Conservation (phyloP, 83 land plant genomes). For the Picea abies region DNA sequence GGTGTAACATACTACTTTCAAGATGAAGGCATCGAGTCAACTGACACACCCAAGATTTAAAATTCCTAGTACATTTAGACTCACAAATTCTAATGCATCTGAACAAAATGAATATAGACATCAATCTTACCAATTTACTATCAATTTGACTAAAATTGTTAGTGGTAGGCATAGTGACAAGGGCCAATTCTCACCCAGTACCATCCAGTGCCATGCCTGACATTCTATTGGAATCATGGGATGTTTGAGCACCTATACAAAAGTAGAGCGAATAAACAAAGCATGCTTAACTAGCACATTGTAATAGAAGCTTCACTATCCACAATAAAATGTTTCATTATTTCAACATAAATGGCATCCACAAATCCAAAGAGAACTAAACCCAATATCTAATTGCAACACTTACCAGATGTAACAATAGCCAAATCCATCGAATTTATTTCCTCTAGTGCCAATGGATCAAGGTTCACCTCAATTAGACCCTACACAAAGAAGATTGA, state of each 20-base stretch:
- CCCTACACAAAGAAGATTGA: slow-evolving; percentile 51
- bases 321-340: background rate
- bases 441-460: slow-evolving; percentile 63
- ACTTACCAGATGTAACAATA: slow-evolving; percentile 76
- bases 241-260: slow-evolving; percentile 32
- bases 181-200: slow-evolving; percentile 88
- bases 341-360: background rate
- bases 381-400: background rate
- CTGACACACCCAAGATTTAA: background rate
- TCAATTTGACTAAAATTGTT: slow-evolving; percentile 38
- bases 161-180: slow-evolving; percentile 77
- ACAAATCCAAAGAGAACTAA: background rate
- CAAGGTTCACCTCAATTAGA: slow-evolving; percentile 54
- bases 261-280: background rate
- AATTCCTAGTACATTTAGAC: background rate
- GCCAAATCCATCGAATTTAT: slow-evolving; percentile 85
- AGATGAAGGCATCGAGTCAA: background rate
- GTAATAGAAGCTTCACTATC: background rate
- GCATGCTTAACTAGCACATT: background rate
- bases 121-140: slow-evolving; percentile 71
- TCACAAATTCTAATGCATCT: background rate
- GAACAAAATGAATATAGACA: background rate
- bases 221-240: slow-evolving; percentile 30
- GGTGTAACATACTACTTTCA: no score
- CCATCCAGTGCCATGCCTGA: slow-evolving; percentile 28